phyloP scores from a whole-genome alignment of 2,329 filamentous ascomycete species.

The Penicillium capsulatum region DNA sequence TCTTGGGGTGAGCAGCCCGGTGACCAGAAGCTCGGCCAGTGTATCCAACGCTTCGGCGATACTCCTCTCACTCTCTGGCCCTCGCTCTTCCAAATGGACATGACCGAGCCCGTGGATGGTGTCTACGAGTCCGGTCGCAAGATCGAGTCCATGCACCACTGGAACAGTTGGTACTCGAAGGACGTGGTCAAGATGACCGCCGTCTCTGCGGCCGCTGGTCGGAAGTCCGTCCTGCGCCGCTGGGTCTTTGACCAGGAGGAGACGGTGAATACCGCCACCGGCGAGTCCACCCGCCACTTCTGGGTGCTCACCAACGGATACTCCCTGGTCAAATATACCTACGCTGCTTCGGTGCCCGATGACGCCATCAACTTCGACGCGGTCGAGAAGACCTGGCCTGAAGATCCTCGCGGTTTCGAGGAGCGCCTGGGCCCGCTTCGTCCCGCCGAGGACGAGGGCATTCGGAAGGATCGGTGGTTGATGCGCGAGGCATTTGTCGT shows the following conservation, averaged over 20 bases:
- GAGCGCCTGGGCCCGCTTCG: constrained; percentile 39
- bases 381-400: constrained; percentile 44
- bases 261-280: constrained; percentile 33
- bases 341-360: constrained; percentile 33
- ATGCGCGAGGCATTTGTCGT: constrained; percentile 38
- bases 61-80: constrained; percentile 41
- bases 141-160: constrained; percentile 45
- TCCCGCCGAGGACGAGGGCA: constrained; percentile 37
- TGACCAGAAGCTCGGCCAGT: constrained; percentile 44
- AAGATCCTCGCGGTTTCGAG: constrained; percentile 41
- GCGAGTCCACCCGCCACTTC: constrained; percentile 36
- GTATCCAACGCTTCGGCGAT: constrained; percentile 40
- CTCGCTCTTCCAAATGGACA: constrained; percentile 44
- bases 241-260: constrained; percentile 44
- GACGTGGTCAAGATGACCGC: constrained; percentile 45
- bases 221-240: constrained; percentile 41
- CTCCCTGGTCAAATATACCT: constrained; percentile 42
- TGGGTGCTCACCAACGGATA: constrained; percentile 46
- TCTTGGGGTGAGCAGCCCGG: constrained; percentile 42
- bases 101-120: constrained; percentile 41
- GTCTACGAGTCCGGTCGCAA: constrained; percentile 43
- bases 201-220: constrained; percentile 39
- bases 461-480: constrained; percentile 42
- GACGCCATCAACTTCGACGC: constrained; percentile 43
- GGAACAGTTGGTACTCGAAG: constrained; percentile 44